These are phyloP conservation scores for Fusarium vanettenii DNA, from an alignment of 2,329 filamentous ascomycete species.

Conservation along the genomic window DNA sequence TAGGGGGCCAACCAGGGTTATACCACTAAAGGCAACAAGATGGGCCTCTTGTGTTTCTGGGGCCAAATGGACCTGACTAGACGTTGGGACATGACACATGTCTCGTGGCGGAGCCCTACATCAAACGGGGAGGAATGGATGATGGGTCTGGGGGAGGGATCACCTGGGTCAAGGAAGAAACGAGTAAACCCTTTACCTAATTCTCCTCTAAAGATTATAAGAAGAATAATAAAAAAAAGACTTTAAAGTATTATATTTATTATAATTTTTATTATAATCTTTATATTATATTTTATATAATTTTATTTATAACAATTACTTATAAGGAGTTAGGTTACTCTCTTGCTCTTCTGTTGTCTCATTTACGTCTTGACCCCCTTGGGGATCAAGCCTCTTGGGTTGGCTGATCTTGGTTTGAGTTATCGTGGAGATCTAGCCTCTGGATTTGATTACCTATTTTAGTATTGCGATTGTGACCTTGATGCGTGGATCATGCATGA, in stretches of 20 bases:
- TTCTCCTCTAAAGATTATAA: too few species aligned
- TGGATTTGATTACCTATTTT: not conserved
- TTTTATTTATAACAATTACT: too few species aligned
- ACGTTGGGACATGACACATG: not conserved
- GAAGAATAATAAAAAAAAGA: too few species aligned
- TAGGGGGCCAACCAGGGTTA: not conserved
- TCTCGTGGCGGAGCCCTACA: not conserved
- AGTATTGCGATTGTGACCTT: not conserved
- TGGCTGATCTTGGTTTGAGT: not conserved
- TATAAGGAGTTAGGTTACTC: too few species aligned
- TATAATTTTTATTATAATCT: too few species aligned
- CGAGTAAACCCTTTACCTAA: too few species aligned
- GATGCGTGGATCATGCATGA: not conserved
- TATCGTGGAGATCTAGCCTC: not conserved
- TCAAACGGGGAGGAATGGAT: not conserved
- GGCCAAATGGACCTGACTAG: not conserved
- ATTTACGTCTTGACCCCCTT: too few species aligned
- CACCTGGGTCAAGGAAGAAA: too few species aligned
- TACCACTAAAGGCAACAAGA: not conserved
- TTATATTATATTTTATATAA: too few species aligned
- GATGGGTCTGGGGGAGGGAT: not conserved
- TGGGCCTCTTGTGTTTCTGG: not conserved
- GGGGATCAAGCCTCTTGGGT: not conserved
- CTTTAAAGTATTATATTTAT: too few species aligned
- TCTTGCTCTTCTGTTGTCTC: too few species aligned